These are phyloP conservation scores for Zygosaccharomyces pseudorouxii DNA, from an alignment of 805 yeast genomes.

Conservation along the genomic window DNA sequence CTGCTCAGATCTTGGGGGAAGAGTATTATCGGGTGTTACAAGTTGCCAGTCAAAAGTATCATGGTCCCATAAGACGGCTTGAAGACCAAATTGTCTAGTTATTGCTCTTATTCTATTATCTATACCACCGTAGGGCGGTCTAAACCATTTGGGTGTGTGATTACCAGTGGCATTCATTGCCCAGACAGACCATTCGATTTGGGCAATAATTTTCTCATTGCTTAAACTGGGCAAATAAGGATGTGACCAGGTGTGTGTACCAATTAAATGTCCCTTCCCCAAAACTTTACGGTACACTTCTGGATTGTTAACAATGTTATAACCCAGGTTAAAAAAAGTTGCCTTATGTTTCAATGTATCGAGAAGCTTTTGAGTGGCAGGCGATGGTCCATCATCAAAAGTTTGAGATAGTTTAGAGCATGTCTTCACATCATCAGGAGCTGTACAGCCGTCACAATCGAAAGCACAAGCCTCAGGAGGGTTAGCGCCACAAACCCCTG, in stretches of 20 bases:
- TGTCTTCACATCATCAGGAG: constrained; percentile 68
- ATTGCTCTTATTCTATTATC: constrained; percentile 83
- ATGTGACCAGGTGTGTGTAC: constrained; percentile 92
- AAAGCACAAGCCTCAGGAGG: constrained; percentile 64
- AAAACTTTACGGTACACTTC: constrained; percentile 58
- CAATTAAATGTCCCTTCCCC: constrained; percentile 69
- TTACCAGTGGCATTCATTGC: constrained; percentile 93
- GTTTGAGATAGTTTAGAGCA: constrained; percentile 78
- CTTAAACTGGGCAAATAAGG: constrained; percentile 70
- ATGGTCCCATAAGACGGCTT: constrained; percentile 83
- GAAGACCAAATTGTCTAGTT: constrained; percentile 79
- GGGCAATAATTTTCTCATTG: constrained; percentile 82
- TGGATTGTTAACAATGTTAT: constrained; percentile 73
- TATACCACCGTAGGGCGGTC: constrained; percentile 96
- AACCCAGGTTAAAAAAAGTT: constrained; percentile 84
- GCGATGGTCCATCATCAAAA: constrained; percentile 93
- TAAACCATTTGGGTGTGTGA: constrained; percentile 84
- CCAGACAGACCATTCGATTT: constrained; percentile 93
- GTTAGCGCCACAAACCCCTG: constrained; percentile 54
- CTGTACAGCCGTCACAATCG: constrained; percentile 78
- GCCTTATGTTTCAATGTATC: constrained; percentile 49
- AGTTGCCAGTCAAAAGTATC: constrained; percentile 92
- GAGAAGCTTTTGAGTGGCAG: constrained; percentile 58
- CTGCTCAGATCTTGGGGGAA: constrained; percentile 40
- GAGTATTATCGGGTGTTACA: constrained; percentile 38